Conservation (phyloP, 2,329 filamentous ascomycete genomes). For the Xylariaceae sp. region DNA sequence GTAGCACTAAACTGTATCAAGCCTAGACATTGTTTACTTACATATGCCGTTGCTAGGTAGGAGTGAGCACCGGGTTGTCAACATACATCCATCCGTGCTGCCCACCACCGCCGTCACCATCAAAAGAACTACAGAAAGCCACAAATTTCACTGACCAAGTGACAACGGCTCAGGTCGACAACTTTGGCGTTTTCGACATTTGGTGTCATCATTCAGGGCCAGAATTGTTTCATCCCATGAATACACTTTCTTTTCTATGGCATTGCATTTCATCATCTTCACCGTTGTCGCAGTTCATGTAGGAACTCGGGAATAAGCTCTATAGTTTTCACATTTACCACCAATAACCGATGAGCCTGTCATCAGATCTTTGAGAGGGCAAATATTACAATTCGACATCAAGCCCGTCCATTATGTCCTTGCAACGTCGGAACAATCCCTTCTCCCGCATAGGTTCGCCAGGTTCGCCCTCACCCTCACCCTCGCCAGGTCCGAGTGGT, state of each 20-base stretch:
- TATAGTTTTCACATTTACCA: background rate
- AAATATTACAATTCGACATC: constrained; percentile 49
- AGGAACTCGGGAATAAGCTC: constrained; percentile 12
- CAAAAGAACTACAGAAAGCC: background rate
- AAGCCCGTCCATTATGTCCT: constrained; percentile 58
- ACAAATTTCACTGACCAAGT: background rate
- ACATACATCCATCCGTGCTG: constrained; percentile 16
- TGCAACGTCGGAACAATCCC: constrained; percentile 78
- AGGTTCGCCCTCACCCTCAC: constrained; percentile 68
- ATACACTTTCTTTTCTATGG: constrained; percentile 29
- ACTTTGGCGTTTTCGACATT: constrained; percentile 3
- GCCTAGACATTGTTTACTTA: constrained; percentile 19
- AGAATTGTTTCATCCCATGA: constrained; percentile 1
- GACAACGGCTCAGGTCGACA: background rate
- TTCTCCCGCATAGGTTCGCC: constrained; percentile 73
- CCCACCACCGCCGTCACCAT: background rate
- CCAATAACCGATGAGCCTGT: constrained; percentile 18
- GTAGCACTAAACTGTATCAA: background rate
- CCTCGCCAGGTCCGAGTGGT: constrained; percentile 56
- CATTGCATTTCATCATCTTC: constrained; percentile 21
- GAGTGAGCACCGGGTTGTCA: constrained; percentile 22
- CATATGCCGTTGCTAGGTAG: constrained; percentile 32
- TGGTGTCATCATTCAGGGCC: constrained; percentile 5
- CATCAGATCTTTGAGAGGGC: constrained; percentile 2
- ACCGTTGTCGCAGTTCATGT: constrained; percentile 10